Percentiles rank a stretch among this genome's conserved stretches.
Conservation (phyloP, 805 yeast genomes). For the Kuraishia capsulata region DNA sequence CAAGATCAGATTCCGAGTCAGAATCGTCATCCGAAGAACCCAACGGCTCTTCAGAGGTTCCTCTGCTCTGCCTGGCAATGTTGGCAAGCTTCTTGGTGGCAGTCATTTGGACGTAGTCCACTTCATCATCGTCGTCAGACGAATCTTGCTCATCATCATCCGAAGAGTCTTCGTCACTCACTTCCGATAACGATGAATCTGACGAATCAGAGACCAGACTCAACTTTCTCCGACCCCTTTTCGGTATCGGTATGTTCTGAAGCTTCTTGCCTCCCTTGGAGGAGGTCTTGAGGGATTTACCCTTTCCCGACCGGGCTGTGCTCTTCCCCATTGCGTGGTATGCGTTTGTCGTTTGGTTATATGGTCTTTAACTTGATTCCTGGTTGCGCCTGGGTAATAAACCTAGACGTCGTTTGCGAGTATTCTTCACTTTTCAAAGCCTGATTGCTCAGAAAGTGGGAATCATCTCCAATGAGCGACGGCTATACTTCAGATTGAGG, state of each 20-base stretch:
- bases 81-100: constrained; percentile 44
- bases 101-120: constrained; percentile 65
- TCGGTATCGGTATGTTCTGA: background rate
- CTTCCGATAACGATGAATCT: constrained; percentile 4
- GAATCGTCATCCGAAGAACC: constrained; percentile 27
- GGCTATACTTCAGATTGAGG: no score
- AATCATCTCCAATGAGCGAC: no score
- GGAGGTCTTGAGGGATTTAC: background rate
- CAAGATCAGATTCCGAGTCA: constrained; percentile 31
- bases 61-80: constrained; percentile 2
- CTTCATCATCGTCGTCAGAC: constrained; percentile 57
- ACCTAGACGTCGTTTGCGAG: no score
- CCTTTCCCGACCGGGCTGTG: background rate
- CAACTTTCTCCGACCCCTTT: constrained; percentile 9
- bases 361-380: background rate
- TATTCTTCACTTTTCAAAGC: no score
- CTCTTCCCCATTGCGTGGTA: background rate
- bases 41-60: constrained; percentile 14
- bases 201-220: constrained; percentile 12
- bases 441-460: no score
- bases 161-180: constrained; percentile 15
- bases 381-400: background rate
- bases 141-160: constrained; percentile 18
- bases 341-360: no score
- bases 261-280: constrained; percentile 1